Evolutionary conservation across 2,329 filamentous ascomycete species (phyloP), one percentile per base, ranked within the genome.

Genomic region (Aspergillus latus): DNA sequence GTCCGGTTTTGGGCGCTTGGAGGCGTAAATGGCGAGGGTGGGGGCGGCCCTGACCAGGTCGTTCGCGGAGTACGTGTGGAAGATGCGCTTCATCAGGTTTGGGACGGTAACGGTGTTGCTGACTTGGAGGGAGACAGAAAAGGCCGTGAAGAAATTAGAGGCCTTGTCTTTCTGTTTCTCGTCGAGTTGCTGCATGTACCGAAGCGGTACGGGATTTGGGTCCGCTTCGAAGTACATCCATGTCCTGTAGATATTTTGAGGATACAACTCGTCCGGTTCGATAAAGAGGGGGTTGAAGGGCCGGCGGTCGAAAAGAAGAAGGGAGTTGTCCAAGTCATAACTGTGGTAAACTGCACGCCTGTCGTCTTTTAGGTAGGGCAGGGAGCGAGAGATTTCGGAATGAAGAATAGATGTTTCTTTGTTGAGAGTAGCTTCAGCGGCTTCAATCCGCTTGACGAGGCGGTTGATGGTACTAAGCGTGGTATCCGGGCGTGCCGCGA

Each of bases 261-360:
- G 90, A 69, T 80, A 90, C 65, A 90, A 87, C 62, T 96, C 92
- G 0, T 80, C 66, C 0, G 72, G 50, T 4, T 76, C 58, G 2
- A 84, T 81, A 26, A 76, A 71, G 13, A 96, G 76, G 0, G 90
- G 88, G 65, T 96, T 90, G 65, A 84, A 85, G 1, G 78, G 74
- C 13, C 92, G 85, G 1, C 82, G 80, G 70, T 96, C 90, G 84
- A 87, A 92, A 28, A 78, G 65, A 3, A 93, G 71, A 1, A 80
- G 64, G 0, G 84, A 82, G 1, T 70, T 80, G 76, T 49, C 74
- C 69, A 64, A 81, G 77, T 61, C 64, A 10, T 62, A 62, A 2
- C 59, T 62, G 7, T 52, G 46, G n/a, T 57, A 45, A 21, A 61
- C 54, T 13, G 81, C 62, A 60, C 83, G 81, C 44, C 79, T 69